Conservation (phyloP, 257 asterid species). For the Fraxinus americana region DNA sequence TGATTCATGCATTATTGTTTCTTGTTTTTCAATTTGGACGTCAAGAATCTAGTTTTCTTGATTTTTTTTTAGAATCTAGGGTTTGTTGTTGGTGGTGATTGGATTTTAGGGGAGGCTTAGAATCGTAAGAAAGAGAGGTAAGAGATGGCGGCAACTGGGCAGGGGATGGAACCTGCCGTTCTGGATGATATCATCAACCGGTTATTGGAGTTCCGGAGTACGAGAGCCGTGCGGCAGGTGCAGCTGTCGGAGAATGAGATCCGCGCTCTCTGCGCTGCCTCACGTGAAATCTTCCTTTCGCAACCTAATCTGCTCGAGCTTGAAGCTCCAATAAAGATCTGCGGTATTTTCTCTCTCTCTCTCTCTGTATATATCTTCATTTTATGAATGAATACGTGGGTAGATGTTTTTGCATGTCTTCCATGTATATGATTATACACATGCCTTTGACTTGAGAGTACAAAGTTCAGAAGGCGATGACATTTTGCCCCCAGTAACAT, state of each 20-base stretch:
- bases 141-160: conserved; percentile 70
- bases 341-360: conserved; percentile 49
- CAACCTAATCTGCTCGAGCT: conserved; percentile 96
- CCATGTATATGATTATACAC: background rate
- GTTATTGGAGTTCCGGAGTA: conserved; percentile 72
- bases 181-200: conserved; percentile 83
- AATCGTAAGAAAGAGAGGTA: conserved; percentile 18
- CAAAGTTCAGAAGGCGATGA: background rate
- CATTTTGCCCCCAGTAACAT: background rate
- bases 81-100: conserved; percentile 24
- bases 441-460: background rate
- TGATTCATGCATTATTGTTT: background rate
- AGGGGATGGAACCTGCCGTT: conserved; percentile 69
- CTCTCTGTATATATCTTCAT: background rate
- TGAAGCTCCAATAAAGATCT: conserved; percentile 96
- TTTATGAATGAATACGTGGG: background rate
- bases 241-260: conserved; percentile 91
- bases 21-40: background rate
- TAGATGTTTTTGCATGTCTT: background rate
- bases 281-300: conserved; percentile 82
- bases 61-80: conserved; percentile 29
- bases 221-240: conserved; percentile 80
- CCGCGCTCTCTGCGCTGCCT: conserved; percentile 71
- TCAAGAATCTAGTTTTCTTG: background rate
- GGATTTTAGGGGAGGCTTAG: background rate